phyloP scores from a whole-genome alignment of 1,139 yeast genomes.

The Kodamaea derodonti region DNA sequence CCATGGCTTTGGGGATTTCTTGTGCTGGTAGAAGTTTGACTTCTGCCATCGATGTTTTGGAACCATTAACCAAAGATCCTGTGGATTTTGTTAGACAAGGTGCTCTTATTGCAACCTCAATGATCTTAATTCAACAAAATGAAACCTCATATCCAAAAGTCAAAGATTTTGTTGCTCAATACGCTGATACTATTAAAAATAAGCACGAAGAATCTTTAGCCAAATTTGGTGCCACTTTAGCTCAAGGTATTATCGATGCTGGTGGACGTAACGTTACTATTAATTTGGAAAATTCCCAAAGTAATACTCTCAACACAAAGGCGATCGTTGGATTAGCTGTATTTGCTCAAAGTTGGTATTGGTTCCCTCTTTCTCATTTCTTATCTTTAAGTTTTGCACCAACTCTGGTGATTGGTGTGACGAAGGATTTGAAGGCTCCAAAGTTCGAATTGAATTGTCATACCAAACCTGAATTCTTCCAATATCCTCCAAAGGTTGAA shows the following conservation, averaged over 20 bases:
- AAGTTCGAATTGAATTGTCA: slow-evolving; percentile 78
- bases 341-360: slow-evolving; percentile 94
- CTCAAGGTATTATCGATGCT: slow-evolving; percentile 97
- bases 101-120: slow-evolving; percentile 86
- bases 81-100: slow-evolving; percentile 98
- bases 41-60: slow-evolving; percentile 87
- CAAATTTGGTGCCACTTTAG: slow-evolving; percentile 94
- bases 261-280: slow-evolving; percentile 99
- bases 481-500: slow-evolving; percentile 86
- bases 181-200: slow-evolving; percentile 71
- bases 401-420: slow-evolving; percentile 84
- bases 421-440: slow-evolving; percentile 83
- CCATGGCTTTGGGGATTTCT: slow-evolving; percentile 93
- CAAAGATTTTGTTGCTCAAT: slow-evolving; percentile 66
- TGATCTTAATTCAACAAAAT: slow-evolving; percentile 92
- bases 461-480: slow-evolving; percentile 74
- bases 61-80: slow-evolving; percentile 89
- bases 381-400: slow-evolving; percentile 89
- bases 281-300: slow-evolving; percentile 82
- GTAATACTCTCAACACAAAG: slow-evolving; percentile 84
- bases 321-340: slow-evolving; percentile 91
- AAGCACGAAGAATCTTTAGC: slow-evolving; percentile 97
- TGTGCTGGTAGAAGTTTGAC: slow-evolving; percentile 93
- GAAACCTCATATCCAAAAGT: slow-evolving; percentile 82
- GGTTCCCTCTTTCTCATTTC: slow-evolving; percentile 97